Base-by-base conservation (phyloP, 2,329 filamentous ascomycete species). In the Colletotrichum sojae region DNA sequence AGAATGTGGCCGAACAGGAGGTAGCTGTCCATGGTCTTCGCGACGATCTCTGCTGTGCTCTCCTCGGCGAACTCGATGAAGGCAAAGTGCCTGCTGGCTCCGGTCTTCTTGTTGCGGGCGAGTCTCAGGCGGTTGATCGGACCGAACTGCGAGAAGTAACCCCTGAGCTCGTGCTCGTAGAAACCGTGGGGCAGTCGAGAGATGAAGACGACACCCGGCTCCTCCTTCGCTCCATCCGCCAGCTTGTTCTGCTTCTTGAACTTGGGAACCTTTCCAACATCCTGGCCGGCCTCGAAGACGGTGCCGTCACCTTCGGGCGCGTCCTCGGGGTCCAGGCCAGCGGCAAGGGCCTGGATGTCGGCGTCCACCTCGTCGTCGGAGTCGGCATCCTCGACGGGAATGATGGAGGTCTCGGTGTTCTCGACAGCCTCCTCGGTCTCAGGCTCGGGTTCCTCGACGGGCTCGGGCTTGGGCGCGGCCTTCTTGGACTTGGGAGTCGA, bases 11-110 rank as follows among this genome's bases (percentile, higher is more conserved):
- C 94, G 79, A 97, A 98, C 77, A 99, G 88, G 46, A 98, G 89
- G 82, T 99, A 99, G 83, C 95, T 97, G 85, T 98, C 90, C 96
- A 99, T 99, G 22, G 96, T 97, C 83, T 94, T 93, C 57, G 94
- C 92, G 36, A 97, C 95, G 74, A 98, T 94, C 75, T 94, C 92
- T 46, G 96, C 95, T n/a, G 88, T 88, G 72, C 81, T 83, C 56
- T 94, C 93, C 66, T 94, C 91, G 40, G 86, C 83, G 77, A 99
- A 99, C 82, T 99, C 94, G 76, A 99, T 88, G 80, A 98, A 99
- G 39, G 94, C 96, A 77, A 92, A 97, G 85, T 98, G 96, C 85
- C 96, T 97, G 79, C 92, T 94, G 67, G 90, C 90, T 64, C 96
- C 96, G 1, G 95, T 98, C 80, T 92, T 92, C 82, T 93, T 94